Percentiles rank a stretch among this genome's conserved stretches.
Evolutionary conservation across 805 yeast species (phyloP).

Genomic region (Candida morakotiae): DNA sequence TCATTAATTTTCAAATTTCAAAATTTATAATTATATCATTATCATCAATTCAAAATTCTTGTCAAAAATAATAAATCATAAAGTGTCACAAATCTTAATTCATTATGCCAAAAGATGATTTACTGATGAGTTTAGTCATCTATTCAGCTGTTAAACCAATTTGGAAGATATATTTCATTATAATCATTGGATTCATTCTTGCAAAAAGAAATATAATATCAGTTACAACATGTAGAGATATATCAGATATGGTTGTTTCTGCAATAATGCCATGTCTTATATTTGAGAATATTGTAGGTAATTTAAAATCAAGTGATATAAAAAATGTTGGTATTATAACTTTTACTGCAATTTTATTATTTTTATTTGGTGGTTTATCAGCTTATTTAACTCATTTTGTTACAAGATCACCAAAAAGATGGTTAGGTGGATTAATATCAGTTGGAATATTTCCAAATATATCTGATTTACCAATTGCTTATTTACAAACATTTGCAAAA

Average conservation of each 20-base stretch:
- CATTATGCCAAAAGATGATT: not conserved
- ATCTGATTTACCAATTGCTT: constrained; percentile 83
- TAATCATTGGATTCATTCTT: constrained; percentile 60
- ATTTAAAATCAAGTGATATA: constrained; percentile 64
- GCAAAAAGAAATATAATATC: constrained; percentile 61
- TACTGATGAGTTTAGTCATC: constrained; percentile 57
- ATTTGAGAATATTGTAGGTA: constrained; percentile 66
- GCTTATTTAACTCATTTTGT: constrained; percentile 41
- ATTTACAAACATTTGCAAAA: constrained; percentile 65
- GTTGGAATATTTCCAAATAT: constrained; percentile 78
- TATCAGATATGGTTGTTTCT: constrained; percentile 65
- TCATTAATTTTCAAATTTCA: no score
- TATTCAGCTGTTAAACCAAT: constrained; percentile 85
- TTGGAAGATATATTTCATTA: constrained; percentile 71
- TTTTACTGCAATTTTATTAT: constrained; percentile 46
- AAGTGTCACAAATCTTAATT: no score
- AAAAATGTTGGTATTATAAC: constrained; percentile 64
- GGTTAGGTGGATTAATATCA: constrained; percentile 72
- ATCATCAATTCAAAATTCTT: no score
- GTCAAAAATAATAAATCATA: no score
- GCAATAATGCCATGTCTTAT: constrained; percentile 73
- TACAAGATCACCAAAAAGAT: constrained; percentile 62
- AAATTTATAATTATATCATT: no score
- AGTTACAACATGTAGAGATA: constrained; percentile 63
- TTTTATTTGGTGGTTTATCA: constrained; percentile 44